phyloP scores from a whole-genome alignment of 1,139 yeast species.

The Barnettozyma hawaiiensis region DNA sequence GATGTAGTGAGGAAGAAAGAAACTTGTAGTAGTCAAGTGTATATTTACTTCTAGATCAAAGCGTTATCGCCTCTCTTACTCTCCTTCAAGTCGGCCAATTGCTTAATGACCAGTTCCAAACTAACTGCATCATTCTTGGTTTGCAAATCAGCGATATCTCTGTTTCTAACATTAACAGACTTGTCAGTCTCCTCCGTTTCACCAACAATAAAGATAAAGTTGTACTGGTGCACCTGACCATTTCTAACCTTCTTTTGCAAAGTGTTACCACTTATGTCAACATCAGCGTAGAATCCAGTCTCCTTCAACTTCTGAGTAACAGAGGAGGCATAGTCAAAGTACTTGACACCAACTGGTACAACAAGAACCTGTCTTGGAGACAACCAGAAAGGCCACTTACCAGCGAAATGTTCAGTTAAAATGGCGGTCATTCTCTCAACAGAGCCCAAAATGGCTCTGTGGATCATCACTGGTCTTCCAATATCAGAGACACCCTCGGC shows the following conservation, averaged over 20 bases:
- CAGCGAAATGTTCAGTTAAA: slow-evolving; percentile 93
- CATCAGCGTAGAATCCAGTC: slow-evolving; percentile 83
- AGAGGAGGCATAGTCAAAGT: slow-evolving; percentile 78
- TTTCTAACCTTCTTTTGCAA: slow-evolving; percentile 94
- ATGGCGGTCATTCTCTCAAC: slow-evolving; percentile 98
- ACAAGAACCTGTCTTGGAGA: slow-evolving; percentile 95
- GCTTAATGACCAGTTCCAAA: slow-evolving; percentile 63
- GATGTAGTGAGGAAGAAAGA: no score
- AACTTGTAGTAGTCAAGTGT: no score
- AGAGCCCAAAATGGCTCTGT: slow-evolving; percentile 95
- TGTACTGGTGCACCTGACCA: slow-evolving; percentile 89
- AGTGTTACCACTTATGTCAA: slow-evolving; percentile 88
- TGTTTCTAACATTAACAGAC: slow-evolving; percentile 86
- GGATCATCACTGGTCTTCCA: slow-evolving; percentile 92
- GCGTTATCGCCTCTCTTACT: slow-evolving; percentile 67
- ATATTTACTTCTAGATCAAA: slow-evolving; percentile 18
- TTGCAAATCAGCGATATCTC: slow-evolving; percentile 83
- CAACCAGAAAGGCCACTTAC: slow-evolving; percentile 99
- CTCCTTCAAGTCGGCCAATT: slow-evolving; percentile 56
- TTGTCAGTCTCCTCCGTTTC: slow-evolving; percentile 77
- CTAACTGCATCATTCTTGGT: slow-evolving; percentile 81
- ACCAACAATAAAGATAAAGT: slow-evolving; percentile 93
- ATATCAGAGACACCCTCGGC: slow-evolving; percentile 27
- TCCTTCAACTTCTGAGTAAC: slow-evolving; percentile 62
- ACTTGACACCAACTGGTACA: slow-evolving; percentile 93